Evolutionary conservation across 1,139 yeast genomes (phyloP).

Genomic region (Tardiomyces blankii): DNA sequence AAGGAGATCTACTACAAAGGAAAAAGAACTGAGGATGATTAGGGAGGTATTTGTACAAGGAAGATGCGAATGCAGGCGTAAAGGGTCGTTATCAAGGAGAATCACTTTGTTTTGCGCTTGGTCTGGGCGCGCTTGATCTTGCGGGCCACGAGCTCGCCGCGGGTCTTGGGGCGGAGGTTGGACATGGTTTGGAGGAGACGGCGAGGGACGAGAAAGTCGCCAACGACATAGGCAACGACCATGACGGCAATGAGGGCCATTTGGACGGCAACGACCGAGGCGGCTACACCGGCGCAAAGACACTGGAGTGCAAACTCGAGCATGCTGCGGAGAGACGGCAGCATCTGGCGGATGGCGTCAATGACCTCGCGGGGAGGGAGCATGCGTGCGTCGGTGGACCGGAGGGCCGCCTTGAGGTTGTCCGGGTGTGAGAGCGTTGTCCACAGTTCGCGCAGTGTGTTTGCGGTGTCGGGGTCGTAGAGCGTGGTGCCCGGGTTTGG

Average conservation of each 20-base stretch:
- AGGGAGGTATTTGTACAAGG: too few relatives aligned
- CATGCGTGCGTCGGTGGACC: not conserved
- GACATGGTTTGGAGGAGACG: not conserved
- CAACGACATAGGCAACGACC: constrained; percentile 18
- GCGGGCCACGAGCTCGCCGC: not conserved
- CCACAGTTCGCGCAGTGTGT: not conserved
- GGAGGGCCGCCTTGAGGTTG: constrained; percentile 7
- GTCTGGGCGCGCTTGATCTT: not conserved
- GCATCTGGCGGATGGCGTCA: constrained; percentile 4
- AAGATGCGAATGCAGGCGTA: too few relatives aligned
- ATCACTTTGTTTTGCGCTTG: not conserved
- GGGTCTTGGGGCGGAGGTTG: not conserved
- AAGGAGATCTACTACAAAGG: too few relatives aligned
- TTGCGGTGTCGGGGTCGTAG: not conserved
- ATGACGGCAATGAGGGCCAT: constrained; percentile 17
- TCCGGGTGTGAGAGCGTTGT: constrained; percentile 14
- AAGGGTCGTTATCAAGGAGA: not conserved
- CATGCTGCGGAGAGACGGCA: constrained; percentile 1
- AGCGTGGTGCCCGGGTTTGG: too few relatives aligned
- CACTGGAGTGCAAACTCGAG: constrained; percentile 2
- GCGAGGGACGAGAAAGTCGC: constrained; percentile 12
- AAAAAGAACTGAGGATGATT: too few relatives aligned
- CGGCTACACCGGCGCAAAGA: constrained; percentile 12
- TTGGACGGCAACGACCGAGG: constrained; percentile 15
- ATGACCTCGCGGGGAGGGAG: constrained; percentile 19